Percentiles rank a stretch among this genome's conserved stretches.
phyloP scores from a whole-genome alignment of 129 eudicot genomes.

The Flaveria bidentis region DNA sequence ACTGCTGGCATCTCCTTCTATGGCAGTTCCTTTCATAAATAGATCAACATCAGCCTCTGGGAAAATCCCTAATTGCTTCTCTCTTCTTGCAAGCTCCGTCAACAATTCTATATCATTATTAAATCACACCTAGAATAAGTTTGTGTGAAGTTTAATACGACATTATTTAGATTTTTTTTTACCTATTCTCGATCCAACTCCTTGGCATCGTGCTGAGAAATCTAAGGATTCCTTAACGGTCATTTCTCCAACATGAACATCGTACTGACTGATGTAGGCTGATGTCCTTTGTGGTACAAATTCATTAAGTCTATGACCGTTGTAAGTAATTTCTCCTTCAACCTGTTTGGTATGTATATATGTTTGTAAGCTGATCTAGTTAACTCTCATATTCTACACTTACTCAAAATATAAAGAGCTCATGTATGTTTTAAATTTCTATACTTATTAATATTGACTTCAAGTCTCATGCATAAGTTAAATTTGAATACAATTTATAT shows the following conservation, averaged over 20 bases:
- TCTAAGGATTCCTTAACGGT: conserved; percentile 82
- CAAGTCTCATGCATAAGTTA: no score
- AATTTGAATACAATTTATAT: no score
- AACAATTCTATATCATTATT: conserved; percentile 48
- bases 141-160: background rate
- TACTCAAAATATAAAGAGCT: background rate
- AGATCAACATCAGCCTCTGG: conserved; percentile 86
- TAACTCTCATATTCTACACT: background rate
- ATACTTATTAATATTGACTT: background rate
- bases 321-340: conserved; percentile 71
- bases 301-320: conserved; percentile 68
- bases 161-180: background rate
- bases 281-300: conserved; percentile 72
- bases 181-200: conserved; percentile 76
- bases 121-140: background rate
- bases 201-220: conserved; percentile 87
- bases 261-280: conserved; percentile 74
- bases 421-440: background rate
- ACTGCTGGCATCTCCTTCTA: conserved; percentile 73
- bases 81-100: conserved; percentile 74
- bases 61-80: conserved; percentile 55
- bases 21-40: conserved; percentile 85
- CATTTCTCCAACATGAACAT: conserved; percentile 67
- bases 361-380: background rate
- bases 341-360: conserved; percentile 37